A percentile compares a stretch with the other conserved stretches of the same genome.
These are phyloP conservation scores for Hysterangium stoloniferum DNA, from an alignment of 768 basidiomycete species.

Conservation along the genomic window DNA sequence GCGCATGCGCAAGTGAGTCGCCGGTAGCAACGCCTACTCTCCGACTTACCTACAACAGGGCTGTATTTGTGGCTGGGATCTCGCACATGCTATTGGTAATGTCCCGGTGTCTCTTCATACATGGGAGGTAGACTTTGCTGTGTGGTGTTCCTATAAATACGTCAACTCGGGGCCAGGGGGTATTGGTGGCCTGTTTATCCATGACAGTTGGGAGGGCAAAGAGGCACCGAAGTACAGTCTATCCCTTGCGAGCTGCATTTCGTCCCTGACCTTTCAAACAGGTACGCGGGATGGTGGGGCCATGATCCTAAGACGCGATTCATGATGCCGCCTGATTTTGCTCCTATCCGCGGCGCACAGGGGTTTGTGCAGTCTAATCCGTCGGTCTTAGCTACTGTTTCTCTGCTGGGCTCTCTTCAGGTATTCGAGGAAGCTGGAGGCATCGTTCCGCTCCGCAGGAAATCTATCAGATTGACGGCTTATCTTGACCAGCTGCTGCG, in stretches of 20 bases:
- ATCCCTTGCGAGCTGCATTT: constrained; percentile 1
- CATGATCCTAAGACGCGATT: constrained; percentile 85
- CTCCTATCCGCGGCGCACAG: constrained; percentile 81
- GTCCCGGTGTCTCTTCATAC: constrained; percentile 83
- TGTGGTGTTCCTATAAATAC: constrained; percentile 99
- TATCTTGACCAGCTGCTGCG: constrained; percentile 59
- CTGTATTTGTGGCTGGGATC: constrained; percentile 91
- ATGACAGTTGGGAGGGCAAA: constrained; percentile 68
- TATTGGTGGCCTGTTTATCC: constrained; percentile 91
- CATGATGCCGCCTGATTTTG: constrained; percentile 78
- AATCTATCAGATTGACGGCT: constrained; percentile 63
- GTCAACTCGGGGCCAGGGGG: constrained; percentile 94
- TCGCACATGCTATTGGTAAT: constrained; percentile 94
- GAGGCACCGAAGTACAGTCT: constrained; percentile 52
- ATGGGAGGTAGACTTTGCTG: constrained; percentile 95
- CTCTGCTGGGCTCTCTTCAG: constrained; percentile 77
- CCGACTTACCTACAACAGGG: constrained; percentile 44
- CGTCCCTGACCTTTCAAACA: constrained; percentile 22
- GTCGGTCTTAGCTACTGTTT: constrained; percentile 66
- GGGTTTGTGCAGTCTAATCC: constrained; percentile 98
- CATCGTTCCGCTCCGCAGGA: constrained; percentile 56
- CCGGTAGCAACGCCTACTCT: constrained; percentile 14
- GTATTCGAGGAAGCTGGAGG: constrained; percentile 75
- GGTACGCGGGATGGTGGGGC: constrained; percentile 98
- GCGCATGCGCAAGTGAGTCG: constrained; percentile 68